A percentile compares a stretch with the other conserved stretches of the same genome.
Evolutionary conservation across 2,329 filamentous ascomycete genomes (phyloP).

Genomic region (Aspergillus unguis): DNA sequence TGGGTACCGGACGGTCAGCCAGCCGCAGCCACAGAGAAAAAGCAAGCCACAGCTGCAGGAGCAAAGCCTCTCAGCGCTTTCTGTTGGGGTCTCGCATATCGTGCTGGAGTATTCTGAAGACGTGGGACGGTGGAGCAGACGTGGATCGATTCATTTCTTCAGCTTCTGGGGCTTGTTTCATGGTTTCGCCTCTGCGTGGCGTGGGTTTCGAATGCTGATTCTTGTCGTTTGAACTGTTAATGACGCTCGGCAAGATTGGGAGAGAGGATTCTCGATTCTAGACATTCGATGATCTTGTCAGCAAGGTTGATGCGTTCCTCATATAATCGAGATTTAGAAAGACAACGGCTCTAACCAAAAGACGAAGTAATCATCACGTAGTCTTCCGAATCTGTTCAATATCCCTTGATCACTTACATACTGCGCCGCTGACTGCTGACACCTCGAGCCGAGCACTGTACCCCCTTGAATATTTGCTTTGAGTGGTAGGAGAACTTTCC

Average conservation of each 20-base stretch:
- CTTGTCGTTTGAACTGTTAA: background rate
- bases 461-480: too few species aligned
- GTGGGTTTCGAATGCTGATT: background rate
- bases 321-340: too few species aligned
- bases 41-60: background rate
- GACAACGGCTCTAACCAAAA: too few species aligned
- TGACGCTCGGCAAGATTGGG: too few species aligned
- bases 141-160: background rate
- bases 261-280: too few species aligned
- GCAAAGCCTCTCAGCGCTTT: background rate
- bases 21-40: constrained; percentile 8
- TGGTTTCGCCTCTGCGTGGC: background rate
- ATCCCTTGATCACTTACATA: background rate
- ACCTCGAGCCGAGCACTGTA: background rate
- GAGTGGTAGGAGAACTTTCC: background rate
- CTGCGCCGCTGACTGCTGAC: background rate
- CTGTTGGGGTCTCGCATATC: background rate
- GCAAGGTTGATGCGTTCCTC: too few species aligned
- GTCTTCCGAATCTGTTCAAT: background rate
- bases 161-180: background rate
- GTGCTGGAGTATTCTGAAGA: background rate
- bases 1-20: background rate
- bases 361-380: too few species aligned
- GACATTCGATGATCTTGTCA: too few species aligned
- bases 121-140: background rate